A percentile compares a stretch with the other conserved stretches of the same genome.
Conservation (phyloP, 768 basidiomycete genomes). For the Porphyrellus cyaneotinctus region DNA sequence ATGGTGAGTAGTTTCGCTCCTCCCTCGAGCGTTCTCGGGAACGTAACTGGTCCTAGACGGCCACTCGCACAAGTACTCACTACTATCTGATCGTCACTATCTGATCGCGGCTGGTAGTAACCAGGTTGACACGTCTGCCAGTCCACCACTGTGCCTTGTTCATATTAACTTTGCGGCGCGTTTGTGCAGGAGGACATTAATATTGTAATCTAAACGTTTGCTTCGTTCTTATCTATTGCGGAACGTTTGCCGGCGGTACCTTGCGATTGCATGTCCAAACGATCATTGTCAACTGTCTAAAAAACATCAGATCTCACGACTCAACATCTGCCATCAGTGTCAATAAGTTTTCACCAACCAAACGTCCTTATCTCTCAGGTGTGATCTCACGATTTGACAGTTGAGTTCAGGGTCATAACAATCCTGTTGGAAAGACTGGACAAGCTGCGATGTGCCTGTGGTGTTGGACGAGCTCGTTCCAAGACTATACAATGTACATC, state of each 20-base stretch:
- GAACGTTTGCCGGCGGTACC: not conserved
- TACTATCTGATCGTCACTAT: too few relatives aligned
- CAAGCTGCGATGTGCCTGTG: not conserved
- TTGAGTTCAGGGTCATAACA: not conserved
- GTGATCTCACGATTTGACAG: not conserved
- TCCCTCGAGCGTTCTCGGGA: too few relatives aligned
- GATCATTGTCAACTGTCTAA: not conserved
- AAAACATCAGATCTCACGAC: not conserved
- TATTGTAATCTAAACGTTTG: too few relatives aligned
- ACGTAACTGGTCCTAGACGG: too few relatives aligned
- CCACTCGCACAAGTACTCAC: too few relatives aligned
- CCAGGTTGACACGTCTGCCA: too few relatives aligned
- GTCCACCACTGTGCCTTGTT: too few relatives aligned
- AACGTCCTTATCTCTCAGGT: conserved; percentile 7
- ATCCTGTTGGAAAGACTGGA: not conserved
- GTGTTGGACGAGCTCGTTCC: too few relatives aligned
- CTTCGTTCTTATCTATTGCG: not conserved
- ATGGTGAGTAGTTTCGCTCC: too few relatives aligned
- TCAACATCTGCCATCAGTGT: not conserved
- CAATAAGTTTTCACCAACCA: not conserved
- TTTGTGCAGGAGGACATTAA: too few relatives aligned
- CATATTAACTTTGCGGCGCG: not conserved
- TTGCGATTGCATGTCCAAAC: not conserved
- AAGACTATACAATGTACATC: too few relatives aligned
- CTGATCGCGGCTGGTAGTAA: too few relatives aligned